Conservation (phyloP, 306 rosid species). For the Acacia confusa region DNA sequence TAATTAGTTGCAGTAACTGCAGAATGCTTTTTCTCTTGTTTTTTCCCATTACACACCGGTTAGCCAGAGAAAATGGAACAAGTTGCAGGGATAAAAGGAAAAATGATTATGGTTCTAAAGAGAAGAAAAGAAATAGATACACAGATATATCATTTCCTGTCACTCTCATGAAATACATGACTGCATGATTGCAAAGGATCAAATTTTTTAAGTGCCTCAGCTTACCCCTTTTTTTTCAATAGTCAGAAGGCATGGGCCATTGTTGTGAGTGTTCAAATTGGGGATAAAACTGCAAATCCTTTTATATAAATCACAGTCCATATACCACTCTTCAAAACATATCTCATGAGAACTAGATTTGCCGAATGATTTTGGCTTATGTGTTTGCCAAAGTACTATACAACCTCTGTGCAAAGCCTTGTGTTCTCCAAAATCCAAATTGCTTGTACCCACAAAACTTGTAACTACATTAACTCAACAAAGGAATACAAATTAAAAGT, state of each 20-base stretch:
- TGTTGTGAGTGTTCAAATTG: not conserved
- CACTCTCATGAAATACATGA: not conserved
- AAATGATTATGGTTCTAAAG: not conserved
- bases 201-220: not conserved
- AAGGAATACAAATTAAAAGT: not conserved
- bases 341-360: not conserved
- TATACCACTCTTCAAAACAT: not conserved
- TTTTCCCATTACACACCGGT: not conserved
- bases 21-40: not conserved
- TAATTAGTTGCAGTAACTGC: not conserved
- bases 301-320: not conserved
- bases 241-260: constrained; percentile 4
- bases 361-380: not conserved
- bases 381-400: not conserved
- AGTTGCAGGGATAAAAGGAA: not conserved
- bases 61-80: not conserved
- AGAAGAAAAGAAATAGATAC: not conserved
- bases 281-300: not conserved
- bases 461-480: not conserved
- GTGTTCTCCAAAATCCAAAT: not conserved
- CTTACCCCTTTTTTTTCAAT: not conserved
- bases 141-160: too few species aligned
- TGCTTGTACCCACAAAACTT: not conserved
- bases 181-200: not conserved
- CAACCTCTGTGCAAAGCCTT: not conserved